phyloP scores from a whole-genome alignment of 2,329 filamentous ascomycete genomes.

The Fusarium bactridioides region DNA sequence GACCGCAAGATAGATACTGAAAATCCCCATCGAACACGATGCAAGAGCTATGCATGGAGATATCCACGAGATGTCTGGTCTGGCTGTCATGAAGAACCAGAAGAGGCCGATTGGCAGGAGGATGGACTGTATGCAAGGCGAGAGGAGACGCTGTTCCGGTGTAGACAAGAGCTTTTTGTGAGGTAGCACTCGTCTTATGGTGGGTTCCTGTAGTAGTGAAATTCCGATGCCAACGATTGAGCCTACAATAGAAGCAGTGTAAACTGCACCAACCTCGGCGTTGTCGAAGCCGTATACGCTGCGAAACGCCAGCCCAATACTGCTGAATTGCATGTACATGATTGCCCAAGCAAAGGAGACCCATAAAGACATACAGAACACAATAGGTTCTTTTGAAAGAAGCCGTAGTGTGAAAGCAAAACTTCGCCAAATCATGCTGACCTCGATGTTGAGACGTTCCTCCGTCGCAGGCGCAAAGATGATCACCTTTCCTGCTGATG shows the following conservation, averaged over 20 bases:
- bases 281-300: conserved; percentile 67
- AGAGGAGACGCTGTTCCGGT: conserved; percentile 70
- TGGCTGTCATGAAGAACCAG: conserved; percentile 74
- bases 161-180: conserved; percentile 25
- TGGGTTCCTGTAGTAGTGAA: conserved; percentile 64
- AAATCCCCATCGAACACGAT: conserved; percentile 72
- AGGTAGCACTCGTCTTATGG: conserved; percentile 58
- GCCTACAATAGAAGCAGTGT: conserved; percentile 54
- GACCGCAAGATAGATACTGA: conserved; percentile 72
- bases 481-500: not conserved
- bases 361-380: conserved; percentile 75
- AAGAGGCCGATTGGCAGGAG: conserved; percentile 72
- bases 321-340: conserved; percentile 67
- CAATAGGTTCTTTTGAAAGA: conserved; percentile 65
- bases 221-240: conserved; percentile 60
- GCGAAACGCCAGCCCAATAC: conserved; percentile 71
- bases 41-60: conserved; percentile 68
- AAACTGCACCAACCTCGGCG: conserved; percentile 68
- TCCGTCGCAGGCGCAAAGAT: conserved; percentile 1
- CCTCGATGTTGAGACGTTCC: conserved; percentile 30
- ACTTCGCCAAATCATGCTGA: conserved; percentile 39
- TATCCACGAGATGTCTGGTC: conserved; percentile 64
- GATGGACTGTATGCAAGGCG: conserved; percentile 67
- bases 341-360: conserved; percentile 75
- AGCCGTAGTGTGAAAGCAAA: conserved; percentile 51